Percentiles rank a stretch among this genome's conserved stretches.
These are phyloP conservation scores for Imleria badia DNA, from an alignment of 768 basidiomycete genomes.

Conservation along the genomic window DNA sequence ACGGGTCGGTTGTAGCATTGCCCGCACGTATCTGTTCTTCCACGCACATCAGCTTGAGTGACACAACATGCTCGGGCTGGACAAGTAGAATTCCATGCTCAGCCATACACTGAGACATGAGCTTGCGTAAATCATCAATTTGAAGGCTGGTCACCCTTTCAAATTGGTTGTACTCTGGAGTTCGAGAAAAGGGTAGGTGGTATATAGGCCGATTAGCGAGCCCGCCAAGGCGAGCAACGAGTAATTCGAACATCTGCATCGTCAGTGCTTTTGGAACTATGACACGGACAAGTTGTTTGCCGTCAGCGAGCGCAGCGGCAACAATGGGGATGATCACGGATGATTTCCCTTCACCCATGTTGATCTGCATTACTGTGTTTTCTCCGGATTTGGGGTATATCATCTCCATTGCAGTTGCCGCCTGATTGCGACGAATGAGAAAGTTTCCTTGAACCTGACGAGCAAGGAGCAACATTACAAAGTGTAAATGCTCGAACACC, in stretches of 20 bases:
- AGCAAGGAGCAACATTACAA: background rate
- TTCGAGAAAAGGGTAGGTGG: constrained; percentile 46
- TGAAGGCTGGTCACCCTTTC: no score
- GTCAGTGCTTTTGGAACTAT: no score
- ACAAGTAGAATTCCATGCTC: constrained; percentile 41
- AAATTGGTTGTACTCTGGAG: constrained; percentile 26
- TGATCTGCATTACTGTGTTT: background rate
- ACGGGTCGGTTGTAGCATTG: no score
- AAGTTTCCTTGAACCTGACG: no score
- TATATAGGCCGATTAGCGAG: constrained; percentile 46
- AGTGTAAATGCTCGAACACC: no score
- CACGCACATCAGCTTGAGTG: constrained; percentile 43
- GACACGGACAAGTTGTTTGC: constrained; percentile 42
- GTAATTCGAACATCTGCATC: no score
- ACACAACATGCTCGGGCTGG: constrained; percentile 53
- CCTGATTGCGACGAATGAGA: no score
- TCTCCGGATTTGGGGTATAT: constrained; percentile 32
- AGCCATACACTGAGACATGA: constrained; percentile 37
- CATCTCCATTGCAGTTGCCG: constrained; percentile 42
- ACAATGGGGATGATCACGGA: no score
- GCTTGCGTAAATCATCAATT: no score
- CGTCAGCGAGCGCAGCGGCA: constrained; percentile 39
- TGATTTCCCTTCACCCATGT: no score
- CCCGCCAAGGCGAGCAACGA: constrained; percentile 40
- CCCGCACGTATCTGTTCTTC: no score